Conservation (phyloP, 1,139 yeast species). For the Candida tetrigidarum region DNA sequence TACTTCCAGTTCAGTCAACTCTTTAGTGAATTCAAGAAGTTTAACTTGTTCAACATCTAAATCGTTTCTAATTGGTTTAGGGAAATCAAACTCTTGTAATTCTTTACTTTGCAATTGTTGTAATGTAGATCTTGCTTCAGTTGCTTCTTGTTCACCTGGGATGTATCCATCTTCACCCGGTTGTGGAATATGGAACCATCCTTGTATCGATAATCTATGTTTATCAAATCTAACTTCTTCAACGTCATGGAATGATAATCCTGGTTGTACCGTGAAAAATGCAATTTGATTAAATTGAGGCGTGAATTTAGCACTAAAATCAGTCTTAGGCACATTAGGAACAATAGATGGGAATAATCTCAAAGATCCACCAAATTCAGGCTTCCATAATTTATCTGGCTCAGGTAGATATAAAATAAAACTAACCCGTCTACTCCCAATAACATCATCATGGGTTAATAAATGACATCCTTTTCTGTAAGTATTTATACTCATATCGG, state of each 20-base stretch:
- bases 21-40: constrained; percentile 24
- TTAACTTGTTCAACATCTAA: constrained; percentile 33
- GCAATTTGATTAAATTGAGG: constrained; percentile 98
- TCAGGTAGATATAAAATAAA: constrained; percentile 92
- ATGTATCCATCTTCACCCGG: constrained; percentile 84
- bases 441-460: constrained; percentile 95
- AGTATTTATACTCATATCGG: constrained; percentile 91
- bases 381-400: constrained; percentile 87
- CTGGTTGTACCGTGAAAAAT: constrained; percentile 95
- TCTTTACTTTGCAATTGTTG: constrained; percentile 81
- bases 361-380: constrained; percentile 90
- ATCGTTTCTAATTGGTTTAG: constrained; percentile 53
- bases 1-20: constrained; percentile 40
- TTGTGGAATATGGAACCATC: constrained; percentile 99
- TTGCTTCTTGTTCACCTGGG: constrained; percentile 77
- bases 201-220: constrained; percentile 90
- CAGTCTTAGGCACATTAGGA: constrained; percentile 89
- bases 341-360: constrained; percentile 85
- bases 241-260: constrained; percentile 95
- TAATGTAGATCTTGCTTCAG: constrained; percentile 77
- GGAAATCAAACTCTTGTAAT: constrained; percentile 81
- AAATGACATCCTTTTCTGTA: constrained; percentile 94
- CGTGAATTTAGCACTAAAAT: constrained; percentile 66
- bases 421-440: constrained; percentile 92
- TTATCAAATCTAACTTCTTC: constrained; percentile 94